Evolutionary conservation across 768 basidiomycete genomes (phyloP).

Genomic region (Phlebiopsis gigantea): DNA sequence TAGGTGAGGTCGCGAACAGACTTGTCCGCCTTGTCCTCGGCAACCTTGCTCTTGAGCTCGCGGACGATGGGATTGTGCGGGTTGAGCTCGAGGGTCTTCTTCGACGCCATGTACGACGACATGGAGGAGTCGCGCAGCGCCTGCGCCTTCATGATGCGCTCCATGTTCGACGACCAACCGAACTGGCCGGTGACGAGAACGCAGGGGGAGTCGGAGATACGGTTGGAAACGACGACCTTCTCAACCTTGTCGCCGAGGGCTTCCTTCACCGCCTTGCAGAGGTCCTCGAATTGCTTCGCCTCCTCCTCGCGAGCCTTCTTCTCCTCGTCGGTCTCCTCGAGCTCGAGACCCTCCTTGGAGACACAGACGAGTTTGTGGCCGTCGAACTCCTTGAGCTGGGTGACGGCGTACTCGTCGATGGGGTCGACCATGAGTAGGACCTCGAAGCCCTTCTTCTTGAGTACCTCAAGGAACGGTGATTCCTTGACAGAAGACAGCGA

Average conservation of each 20-base stretch:
- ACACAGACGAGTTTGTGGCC: slow-evolving; percentile 97
- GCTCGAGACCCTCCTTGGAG: slow-evolving; percentile 98
- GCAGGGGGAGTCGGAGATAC: slow-evolving; percentile 96
- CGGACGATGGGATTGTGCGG: slow-evolving; percentile 88
- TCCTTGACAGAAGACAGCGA: slow-evolving; percentile 86
- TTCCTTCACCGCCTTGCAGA: slow-evolving; percentile 96
- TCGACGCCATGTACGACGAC: slow-evolving; percentile 99
- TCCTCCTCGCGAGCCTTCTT: slow-evolving; percentile 88
- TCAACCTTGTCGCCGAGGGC: slow-evolving; percentile 99
- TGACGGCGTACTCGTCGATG: slow-evolving; percentile 98
- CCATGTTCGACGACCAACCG: slow-evolving; percentile 99
- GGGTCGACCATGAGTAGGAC: slow-evolving; percentile 97
- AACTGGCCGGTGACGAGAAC: slow-evolving; percentile 98
- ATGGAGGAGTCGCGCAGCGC: slow-evolving; percentile 96
- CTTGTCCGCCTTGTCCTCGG: slow-evolving; percentile 98
- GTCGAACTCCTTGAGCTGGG: slow-evolving; percentile 98
- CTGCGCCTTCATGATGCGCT: slow-evolving; percentile 99
- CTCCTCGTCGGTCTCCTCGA: slow-evolving; percentile 98
- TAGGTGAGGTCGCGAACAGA: slow-evolving; percentile 95
- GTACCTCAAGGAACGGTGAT: slow-evolving; percentile 98
- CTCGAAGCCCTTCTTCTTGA: slow-evolving; percentile 99
- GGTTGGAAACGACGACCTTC: slow-evolving; percentile 98
- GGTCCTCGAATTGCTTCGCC: slow-evolving; percentile 73
- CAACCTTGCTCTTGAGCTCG: slow-evolving; percentile 92
- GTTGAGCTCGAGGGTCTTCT: slow-evolving; percentile 98